Evolutionary conservation across 2,329 filamentous ascomycete genomes (phyloP).

Genomic region (Phialocephala sp.): DNA sequence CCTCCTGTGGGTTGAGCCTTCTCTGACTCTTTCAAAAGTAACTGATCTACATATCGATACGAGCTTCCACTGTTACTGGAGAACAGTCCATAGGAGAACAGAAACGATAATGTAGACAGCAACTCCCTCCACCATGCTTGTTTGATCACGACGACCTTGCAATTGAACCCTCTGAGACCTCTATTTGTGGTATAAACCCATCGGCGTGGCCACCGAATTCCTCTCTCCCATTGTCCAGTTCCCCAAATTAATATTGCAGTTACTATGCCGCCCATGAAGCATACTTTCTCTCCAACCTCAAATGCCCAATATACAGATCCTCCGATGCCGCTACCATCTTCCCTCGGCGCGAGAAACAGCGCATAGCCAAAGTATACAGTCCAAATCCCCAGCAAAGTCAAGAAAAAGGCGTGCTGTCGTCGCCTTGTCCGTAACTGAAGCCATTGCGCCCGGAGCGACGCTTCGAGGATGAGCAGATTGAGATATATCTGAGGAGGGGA

Average conservation of each 20-base stretch:
- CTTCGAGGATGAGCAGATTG: constrained; percentile 95
- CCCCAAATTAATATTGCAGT: constrained; percentile 89
- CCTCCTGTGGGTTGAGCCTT: constrained; percentile 58
- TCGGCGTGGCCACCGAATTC: constrained; percentile 89
- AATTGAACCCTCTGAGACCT: constrained; percentile 89
- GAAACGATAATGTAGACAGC: constrained; percentile 73
- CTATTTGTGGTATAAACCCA: constrained; percentile 92
- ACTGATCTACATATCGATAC: constrained; percentile 78
- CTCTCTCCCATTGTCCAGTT: constrained; percentile 95
- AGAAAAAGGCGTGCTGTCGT: constrained; percentile 91
- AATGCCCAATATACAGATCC: constrained; percentile 97
- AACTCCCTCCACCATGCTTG: constrained; percentile 82
- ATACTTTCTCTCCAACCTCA: constrained; percentile 87
- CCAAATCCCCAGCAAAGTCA: constrained; percentile 81
- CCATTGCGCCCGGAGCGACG: constrained; percentile 90
- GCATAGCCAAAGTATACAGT: constrained; percentile 85
- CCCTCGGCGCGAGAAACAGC: constrained; percentile 92
- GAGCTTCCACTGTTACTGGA: constrained; percentile 70
- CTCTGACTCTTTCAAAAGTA: constrained; percentile 63
- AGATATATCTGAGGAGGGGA: constrained; percentile 75
- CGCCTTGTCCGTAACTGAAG: constrained; percentile 86
- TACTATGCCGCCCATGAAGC: constrained; percentile 87
- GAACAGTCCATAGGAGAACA: constrained; percentile 77
- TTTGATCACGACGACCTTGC: constrained; percentile 90
- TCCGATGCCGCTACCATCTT: constrained; percentile 89